A percentile compares a stretch with the other conserved stretches of the same genome.
Evolutionary conservation across 257 asterid genomes (phyloP).

Genomic region (Solanum stenotomum): DNA sequence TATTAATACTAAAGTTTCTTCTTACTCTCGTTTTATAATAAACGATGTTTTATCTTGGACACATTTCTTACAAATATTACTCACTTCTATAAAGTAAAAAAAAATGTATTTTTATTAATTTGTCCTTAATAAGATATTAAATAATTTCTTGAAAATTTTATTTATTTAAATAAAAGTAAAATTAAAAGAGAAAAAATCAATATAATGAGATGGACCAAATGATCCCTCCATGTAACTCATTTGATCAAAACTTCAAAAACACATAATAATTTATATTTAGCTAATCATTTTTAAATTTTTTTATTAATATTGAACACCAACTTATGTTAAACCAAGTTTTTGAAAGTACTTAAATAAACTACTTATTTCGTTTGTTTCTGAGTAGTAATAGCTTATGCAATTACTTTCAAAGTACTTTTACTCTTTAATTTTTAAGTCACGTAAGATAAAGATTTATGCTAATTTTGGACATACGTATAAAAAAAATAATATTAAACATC

Average conservation of each 20-base stretch:
- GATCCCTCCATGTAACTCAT: neutral
- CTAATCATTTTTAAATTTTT: no score
- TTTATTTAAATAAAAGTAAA: neutral
- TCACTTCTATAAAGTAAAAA: no score
- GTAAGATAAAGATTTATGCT: neutral
- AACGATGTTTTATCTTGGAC: neutral
- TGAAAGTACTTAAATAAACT: neutral
- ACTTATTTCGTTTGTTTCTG: neutral
- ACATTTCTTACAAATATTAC: no score
- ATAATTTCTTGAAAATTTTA: neutral
- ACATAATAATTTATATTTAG: neutral
- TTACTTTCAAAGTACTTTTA: no score
- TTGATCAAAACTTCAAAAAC: neutral
- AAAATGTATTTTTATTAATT: no score
- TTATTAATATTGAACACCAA: neutral
- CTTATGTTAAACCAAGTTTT: neutral
- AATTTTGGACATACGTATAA: neutral
- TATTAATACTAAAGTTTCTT: neutral
- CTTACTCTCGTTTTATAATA: no score
- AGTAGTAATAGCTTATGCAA: neutral
- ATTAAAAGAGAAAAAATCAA: neutral
- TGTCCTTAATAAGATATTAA: neutral
- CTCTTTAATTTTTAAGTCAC: neutral
- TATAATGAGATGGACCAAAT: neutral
- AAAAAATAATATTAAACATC: no score